Base-by-base conservation (phyloP, 805 yeast genomes). In the Candida manassasensis region DNA sequence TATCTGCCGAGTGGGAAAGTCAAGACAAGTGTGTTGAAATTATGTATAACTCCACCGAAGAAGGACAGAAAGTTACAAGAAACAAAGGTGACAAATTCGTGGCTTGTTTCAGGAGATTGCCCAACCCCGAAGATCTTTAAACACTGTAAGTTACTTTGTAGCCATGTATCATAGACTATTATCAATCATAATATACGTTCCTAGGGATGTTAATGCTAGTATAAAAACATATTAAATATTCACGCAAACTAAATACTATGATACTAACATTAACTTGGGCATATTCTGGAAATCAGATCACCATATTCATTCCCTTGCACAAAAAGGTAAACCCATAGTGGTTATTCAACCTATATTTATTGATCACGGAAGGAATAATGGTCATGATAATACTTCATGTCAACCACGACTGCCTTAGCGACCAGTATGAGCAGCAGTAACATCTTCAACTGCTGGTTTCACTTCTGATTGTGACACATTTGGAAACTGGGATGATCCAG, bases 1-100 rank as follows among this genome's bases (percentile, higher is more conserved):
- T 88, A 44, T 62, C 73, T 28, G 67, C 75, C 41, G 89, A 84
- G 43, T 87, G 94, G 85, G 97, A 89, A 61, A 56, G 59, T 3
- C 60, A 68, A 15, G 98, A 93, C 59, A 64, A 66, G 43, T 89
- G 97, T 62, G 97, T 89, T 15, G 63, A 73, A 41, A 75, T 86
- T 34, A 93, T 93, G 97, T 77, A 77, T 39, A 79, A 81, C 41
- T 81, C 93, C n/a, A 93, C 98, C 1, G 98, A 93, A 61, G 98
- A 93, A 61, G 98, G 98, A 39, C 89, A 93, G 63, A 93, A 93
- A 61, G 98, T 93, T 24, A 81, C 79, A 31, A 77, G 98, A 52
- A 93, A 93, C 55, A 73, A 81, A 27, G 98, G 98, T 19, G 69
- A 67, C 43, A 93, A 93, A 57, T 93, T 71, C 59, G 73, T 88